Percentiles rank a stretch among this genome's conserved stretches.
Evolutionary conservation across 2,329 filamentous ascomycete genomes (phyloP).

Genomic region (Metarhizium album): DNA sequence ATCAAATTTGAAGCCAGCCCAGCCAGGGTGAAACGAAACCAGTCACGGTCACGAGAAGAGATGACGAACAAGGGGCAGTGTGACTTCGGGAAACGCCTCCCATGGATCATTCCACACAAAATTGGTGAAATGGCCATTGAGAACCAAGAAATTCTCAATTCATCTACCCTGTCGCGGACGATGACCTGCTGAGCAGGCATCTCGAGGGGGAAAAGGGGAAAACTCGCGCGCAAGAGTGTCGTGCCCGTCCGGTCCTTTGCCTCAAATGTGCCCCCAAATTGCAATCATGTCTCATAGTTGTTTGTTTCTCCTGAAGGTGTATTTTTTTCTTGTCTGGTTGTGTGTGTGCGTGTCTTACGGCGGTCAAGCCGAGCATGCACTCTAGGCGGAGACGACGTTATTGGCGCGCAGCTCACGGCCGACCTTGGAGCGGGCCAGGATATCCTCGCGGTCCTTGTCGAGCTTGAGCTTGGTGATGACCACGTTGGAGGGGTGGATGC

Average conservation of each 20-base stretch:
- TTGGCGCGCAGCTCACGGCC: slow-evolving; percentile 69
- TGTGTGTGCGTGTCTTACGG: too few relatives aligned
- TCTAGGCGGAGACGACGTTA: slow-evolving; percentile 54
- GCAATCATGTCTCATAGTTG: slow-evolving; percentile 11
- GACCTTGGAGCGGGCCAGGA: slow-evolving; percentile 73
- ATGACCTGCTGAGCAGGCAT: slow-evolving; percentile 17
- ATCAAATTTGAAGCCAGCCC: neutral
- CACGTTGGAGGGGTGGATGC: slow-evolving; percentile 92
- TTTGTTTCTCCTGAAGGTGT: slow-evolving; percentile 11
- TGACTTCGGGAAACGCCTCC: slow-evolving; percentile 63
- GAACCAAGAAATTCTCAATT: slow-evolving; percentile 36
- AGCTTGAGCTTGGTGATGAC: slow-evolving; percentile 99
- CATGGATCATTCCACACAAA: slow-evolving; percentile 61
- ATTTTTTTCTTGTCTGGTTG: slow-evolving; percentile 9
- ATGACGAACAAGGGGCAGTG: slow-evolving; percentile 2
- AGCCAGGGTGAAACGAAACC: neutral
- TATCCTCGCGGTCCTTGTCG: slow-evolving; percentile 86
- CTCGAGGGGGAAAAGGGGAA: slow-evolving; percentile 17
- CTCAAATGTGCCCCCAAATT: slow-evolving; percentile 13
- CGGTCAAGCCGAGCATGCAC: slow-evolving; percentile 7
- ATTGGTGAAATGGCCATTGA: slow-evolving; percentile 64
- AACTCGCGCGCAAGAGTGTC: slow-evolving; percentile 29
- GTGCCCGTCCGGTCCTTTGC: slow-evolving; percentile 9
- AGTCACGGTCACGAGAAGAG: slow-evolving; percentile 1
- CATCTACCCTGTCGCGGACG: slow-evolving; percentile 29